A percentile compares a stretch with the other conserved stretches of the same genome.
phyloP scores from a whole-genome alignment of 2,329 filamentous ascomycete species.

The Talaromyces amestolkiae region DNA sequence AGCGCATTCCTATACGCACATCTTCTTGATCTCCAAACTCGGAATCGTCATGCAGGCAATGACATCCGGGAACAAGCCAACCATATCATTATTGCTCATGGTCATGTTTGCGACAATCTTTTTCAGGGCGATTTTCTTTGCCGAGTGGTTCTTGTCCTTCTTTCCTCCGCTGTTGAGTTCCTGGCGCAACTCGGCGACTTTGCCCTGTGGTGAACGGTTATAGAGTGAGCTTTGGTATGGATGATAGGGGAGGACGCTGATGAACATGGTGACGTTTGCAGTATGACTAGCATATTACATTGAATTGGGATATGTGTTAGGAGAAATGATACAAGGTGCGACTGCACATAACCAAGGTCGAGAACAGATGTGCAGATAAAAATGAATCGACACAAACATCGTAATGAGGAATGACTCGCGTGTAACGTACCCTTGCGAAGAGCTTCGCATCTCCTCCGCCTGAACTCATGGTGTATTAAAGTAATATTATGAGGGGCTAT shows the following conservation, averaged over 20 bases:
- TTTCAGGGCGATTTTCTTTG: slow-evolving; percentile 97
- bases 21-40: slow-evolving; percentile 98
- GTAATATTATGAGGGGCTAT: neutral
- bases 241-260: slow-evolving; percentile 30
- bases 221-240: slow-evolving; percentile 32
- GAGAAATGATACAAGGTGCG: neutral
- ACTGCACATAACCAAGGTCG: neutral
- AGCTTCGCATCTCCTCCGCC: slow-evolving; percentile 96
- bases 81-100: slow-evolving; percentile 99
- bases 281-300: neutral
- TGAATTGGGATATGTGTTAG: too few relatives aligned
- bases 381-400: neutral
- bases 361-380: neutral
- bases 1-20: slow-evolving; percentile 55
- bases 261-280: slow-evolving; percentile 28
- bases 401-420: neutral
- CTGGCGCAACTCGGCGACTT: slow-evolving; percentile 92
- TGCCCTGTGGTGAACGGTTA: slow-evolving; percentile 68
- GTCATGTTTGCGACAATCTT: slow-evolving; percentile 99
- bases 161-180: slow-evolving; percentile 92
- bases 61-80: slow-evolving; percentile 91
- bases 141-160: slow-evolving; percentile 94
- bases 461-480: slow-evolving; percentile 54
- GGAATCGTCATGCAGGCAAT: slow-evolving; percentile 93
- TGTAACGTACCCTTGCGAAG: slow-evolving; percentile 82